phyloP scores from a whole-genome alignment of 306 rosid genomes.

The Casuarina glauca region DNA sequence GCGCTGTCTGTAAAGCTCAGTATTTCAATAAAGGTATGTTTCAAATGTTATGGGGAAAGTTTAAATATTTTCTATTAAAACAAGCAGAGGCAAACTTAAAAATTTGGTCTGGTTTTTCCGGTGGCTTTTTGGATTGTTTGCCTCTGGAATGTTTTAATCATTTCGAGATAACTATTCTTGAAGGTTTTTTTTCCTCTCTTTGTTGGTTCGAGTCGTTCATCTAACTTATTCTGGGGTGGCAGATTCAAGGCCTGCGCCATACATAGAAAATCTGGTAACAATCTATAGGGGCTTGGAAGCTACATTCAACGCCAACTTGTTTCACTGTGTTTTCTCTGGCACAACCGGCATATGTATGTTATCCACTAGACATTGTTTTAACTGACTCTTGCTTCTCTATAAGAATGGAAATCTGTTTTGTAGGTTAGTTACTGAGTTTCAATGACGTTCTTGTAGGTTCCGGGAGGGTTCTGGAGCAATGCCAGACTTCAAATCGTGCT shows the following conservation, averaged over 20 bases:
- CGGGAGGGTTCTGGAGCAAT: constrained; percentile 32
- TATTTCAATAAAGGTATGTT: constrained; percentile 45
- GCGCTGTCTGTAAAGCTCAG: constrained; percentile 61
- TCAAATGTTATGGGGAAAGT: not conserved
- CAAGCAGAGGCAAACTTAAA: not conserved
- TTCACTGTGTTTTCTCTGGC: constrained; percentile 58
- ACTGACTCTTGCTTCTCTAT: not conserved
- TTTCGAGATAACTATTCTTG: not conserved
- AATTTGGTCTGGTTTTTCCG: not conserved
- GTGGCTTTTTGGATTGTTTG: not conserved
- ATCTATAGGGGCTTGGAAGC: constrained; percentile 69
- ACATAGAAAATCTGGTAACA: constrained; percentile 67
- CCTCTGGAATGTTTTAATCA: not conserved
- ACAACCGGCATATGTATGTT: not conserved
- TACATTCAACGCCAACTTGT: constrained; percentile 46
- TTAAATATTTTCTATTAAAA: not conserved
- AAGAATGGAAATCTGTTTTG: not conserved
- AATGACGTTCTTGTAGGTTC: constrained; percentile 39
- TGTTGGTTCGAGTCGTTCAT: constrained; percentile 3
- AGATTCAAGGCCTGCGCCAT: constrained; percentile 63
- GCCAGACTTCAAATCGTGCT: constrained; percentile 26
- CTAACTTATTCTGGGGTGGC: constrained; percentile 20
- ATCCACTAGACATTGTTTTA: not conserved
- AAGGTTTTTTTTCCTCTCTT: not conserved
- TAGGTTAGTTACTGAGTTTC: not conserved